phyloP scores from a whole-genome alignment of 257 asterid genomes.

The Primulina huaijiensis region DNA sequence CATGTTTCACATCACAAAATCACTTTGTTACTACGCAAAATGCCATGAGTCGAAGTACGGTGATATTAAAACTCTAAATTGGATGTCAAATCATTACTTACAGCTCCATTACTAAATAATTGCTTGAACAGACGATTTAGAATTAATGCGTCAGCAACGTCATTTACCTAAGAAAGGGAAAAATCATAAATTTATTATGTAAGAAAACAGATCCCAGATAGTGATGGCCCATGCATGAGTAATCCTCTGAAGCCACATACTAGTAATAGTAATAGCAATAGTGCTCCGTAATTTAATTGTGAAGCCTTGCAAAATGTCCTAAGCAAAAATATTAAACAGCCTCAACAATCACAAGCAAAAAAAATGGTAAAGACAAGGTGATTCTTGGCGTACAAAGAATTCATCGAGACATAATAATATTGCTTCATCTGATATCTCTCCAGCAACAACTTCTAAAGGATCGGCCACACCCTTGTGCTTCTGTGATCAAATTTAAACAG shows the following conservation, averaged over 20 bases:
- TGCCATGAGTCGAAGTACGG: slow-evolving; percentile 2
- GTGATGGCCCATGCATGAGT: background rate
- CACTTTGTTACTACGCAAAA: slow-evolving; percentile 3
- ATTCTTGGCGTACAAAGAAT: slow-evolving; percentile 63
- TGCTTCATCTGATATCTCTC: slow-evolving; percentile 81
- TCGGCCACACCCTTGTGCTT: slow-evolving; percentile 85
- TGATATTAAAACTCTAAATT: background rate
- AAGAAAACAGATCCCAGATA: background rate
- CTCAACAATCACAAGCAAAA: slow-evolving; percentile 3
- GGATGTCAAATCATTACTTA: slow-evolving; percentile 38
- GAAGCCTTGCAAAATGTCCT: background rate
- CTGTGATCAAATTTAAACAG: slow-evolving; percentile 37
- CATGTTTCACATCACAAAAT: slow-evolving; percentile 15
- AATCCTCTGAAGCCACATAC: background rate
- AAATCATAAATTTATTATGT: background rate
- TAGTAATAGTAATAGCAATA: background rate
- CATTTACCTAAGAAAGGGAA: slow-evolving; percentile 58
- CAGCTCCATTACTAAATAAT: slow-evolving; percentile 70
- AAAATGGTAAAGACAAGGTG: slow-evolving; percentile 1
- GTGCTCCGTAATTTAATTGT: background rate
- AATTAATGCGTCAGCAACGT: slow-evolving; percentile 88
- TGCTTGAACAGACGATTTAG: slow-evolving; percentile 79
- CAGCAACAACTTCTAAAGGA: slow-evolving; percentile 93
- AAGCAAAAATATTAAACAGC: background rate
- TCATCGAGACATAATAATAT: slow-evolving; percentile 89